Conservation (phyloP, 805 yeast species). For the Yarrowia hollandica region DNA sequence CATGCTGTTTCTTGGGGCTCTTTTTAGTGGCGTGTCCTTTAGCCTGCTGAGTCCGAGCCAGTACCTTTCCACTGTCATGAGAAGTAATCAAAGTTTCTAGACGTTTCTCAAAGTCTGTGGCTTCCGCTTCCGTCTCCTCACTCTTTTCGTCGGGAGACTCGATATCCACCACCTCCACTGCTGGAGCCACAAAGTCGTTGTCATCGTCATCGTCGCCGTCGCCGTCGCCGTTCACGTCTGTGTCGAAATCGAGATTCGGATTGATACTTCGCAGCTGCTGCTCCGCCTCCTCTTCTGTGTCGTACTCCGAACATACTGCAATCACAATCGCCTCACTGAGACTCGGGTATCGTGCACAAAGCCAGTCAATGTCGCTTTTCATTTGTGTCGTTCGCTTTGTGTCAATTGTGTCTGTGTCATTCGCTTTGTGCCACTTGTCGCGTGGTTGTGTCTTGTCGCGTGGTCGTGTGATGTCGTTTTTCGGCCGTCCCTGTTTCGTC, state of each 20-base stretch:
- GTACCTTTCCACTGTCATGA: no score
- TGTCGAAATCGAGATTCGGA: not conserved
- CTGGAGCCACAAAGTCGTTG: not conserved
- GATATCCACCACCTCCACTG: not conserved
- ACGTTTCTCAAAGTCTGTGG: not conserved
- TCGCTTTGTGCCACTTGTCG: no score
- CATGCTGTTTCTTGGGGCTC: not conserved
- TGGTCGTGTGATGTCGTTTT: no score
- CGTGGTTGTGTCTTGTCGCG: no score
- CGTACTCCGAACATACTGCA: conserved; percentile 5
- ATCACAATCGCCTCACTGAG: not conserved
- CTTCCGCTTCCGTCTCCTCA: not conserved
- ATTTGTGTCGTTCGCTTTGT: not conserved
- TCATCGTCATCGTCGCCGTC: not conserved
- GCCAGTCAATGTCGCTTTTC: not conserved
- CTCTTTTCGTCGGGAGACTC: not conserved
- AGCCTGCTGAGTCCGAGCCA: no score
- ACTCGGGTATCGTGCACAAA: conserved; percentile 1
- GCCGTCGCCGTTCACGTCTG: not conserved
- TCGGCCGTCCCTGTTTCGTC: no score
- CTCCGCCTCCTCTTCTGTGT: not conserved
- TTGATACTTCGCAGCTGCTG: not conserved
- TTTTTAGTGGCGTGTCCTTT: no score
- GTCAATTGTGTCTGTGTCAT: not conserved
- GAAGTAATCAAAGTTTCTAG: not conserved